Evolutionary conservation across 2,329 filamentous ascomycete genomes (phyloP).

Genomic region (Claviceps maximensis): DNA sequence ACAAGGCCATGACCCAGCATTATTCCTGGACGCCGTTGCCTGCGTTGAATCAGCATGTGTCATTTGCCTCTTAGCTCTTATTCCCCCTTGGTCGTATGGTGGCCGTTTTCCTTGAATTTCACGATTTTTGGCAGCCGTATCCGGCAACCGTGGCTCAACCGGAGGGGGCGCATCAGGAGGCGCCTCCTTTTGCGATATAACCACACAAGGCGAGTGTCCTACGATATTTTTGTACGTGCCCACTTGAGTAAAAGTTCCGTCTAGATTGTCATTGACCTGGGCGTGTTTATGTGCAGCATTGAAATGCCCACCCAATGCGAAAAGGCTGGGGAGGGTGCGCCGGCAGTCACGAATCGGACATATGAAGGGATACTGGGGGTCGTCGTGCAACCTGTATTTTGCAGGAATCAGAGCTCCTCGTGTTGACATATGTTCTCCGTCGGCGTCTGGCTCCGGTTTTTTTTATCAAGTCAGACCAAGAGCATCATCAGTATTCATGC

Average conservation of each 20-base stretch:
- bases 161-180: constrained; percentile 8
- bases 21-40: background rate
- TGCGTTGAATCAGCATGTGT: background rate
- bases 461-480: background rate
- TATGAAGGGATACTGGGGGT: constrained; percentile 15
- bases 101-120: background rate
- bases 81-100: background rate
- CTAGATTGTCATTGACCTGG: constrained; percentile 27
- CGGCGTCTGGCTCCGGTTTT: background rate
- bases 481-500: background rate
- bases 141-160: constrained; percentile 2
- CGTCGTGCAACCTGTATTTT: constrained; percentile 16
- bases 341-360: constrained; percentile 27
- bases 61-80: background rate
- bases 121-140: background rate
- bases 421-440: background rate
- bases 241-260: constrained; percentile 24
- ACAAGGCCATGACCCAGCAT: background rate
- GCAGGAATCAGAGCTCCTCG: constrained; percentile 21
- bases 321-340: constrained; percentile 13
- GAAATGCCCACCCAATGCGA: constrained; percentile 15
- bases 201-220: constrained; percentile 14
- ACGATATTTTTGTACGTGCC: constrained; percentile 12
- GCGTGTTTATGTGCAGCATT: constrained; percentile 11
- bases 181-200: constrained; percentile 16